Conservation (phyloP, 495 filamentous ascomycete genomes). For the Bacidia rubella region DNA sequence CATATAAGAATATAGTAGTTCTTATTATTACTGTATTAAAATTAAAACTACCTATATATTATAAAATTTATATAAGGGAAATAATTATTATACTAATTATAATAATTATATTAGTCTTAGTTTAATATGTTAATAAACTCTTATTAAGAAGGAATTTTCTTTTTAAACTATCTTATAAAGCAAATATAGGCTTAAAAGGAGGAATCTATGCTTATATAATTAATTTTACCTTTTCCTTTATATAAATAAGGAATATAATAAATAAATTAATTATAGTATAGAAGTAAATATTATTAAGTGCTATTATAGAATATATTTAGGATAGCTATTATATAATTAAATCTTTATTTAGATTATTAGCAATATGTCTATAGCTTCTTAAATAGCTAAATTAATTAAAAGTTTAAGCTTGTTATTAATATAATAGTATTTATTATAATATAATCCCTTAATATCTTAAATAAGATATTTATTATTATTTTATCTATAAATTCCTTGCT, state of each 20-base stretch:
- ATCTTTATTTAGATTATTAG: neutral
- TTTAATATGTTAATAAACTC: neutral
- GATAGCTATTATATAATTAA: neutral
- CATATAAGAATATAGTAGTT: neutral
- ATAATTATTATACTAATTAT: neutral
- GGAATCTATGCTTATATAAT: neutral
- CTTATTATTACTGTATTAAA: neutral
- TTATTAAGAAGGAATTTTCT: conserved; percentile 1
- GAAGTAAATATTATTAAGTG: neutral
- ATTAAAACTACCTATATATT: neutral
- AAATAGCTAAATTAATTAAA: neutral
- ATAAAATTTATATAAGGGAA: neutral
- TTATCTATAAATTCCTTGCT: neutral
- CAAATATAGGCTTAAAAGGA: neutral
- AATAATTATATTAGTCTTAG: neutral
- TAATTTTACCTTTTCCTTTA: neutral
- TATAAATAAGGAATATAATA: neutral
- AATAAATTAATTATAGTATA: neutral
- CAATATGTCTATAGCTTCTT: neutral
- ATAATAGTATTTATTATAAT: too few relatives aligned
- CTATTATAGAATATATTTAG: neutral
- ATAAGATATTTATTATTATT: too few relatives aligned
- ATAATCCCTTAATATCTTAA: too few relatives aligned
- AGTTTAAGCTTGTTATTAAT: neutral
- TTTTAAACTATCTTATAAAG: neutral